A percentile compares a stretch with the other conserved stretches of the same genome.
phyloP scores from a whole-genome alignment of 2,329 filamentous ascomycete species.

The Rhynchosporium graminicola region DNA sequence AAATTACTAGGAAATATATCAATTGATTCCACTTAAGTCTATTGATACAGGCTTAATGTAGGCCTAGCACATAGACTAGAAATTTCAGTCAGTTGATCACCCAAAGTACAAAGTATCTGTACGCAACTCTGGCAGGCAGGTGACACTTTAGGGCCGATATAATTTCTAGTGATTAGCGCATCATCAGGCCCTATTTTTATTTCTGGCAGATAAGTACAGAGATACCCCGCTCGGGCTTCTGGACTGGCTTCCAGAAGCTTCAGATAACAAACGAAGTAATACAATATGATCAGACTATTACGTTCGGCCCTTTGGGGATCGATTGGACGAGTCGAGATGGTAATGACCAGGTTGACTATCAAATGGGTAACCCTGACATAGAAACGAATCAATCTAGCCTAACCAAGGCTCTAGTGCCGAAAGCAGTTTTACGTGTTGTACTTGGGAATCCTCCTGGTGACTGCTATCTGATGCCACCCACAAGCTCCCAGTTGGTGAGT shows the following conservation, averaged over 20 bases:
- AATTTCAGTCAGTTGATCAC: too few relatives aligned
- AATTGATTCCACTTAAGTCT: too few relatives aligned
- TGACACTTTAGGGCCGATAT: not conserved
- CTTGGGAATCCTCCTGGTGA: not conserved
- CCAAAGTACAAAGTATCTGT: too few relatives aligned
- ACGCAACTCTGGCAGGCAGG: not conserved
- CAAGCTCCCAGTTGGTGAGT: too few relatives aligned
- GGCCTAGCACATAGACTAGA: too few relatives aligned
- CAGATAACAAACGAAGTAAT: not conserved
- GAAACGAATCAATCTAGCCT: not conserved
- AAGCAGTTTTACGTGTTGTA: not conserved
- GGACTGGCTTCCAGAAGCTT: slow-evolving; percentile 3
- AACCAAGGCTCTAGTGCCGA: not conserved
- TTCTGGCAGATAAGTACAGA: not conserved
- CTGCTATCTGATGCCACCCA: slow-evolving; percentile 1
- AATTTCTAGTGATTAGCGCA: not conserved
- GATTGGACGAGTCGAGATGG: too few relatives aligned
- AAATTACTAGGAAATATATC: too few relatives aligned
- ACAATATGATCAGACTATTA: too few relatives aligned
- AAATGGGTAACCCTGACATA: not conserved
- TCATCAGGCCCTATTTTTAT: not conserved
- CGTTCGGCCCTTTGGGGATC: too few relatives aligned
- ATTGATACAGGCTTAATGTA: too few relatives aligned
- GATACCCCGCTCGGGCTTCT: slow-evolving; percentile 1
- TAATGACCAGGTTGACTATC: too few relatives aligned